A percentile compares a stretch with the other conserved stretches of the same genome.
These are phyloP conservation scores for Yamagishiella unicocca DNA, from an alignment of 139 green algal genomes.

Conservation along the genomic window DNA sequence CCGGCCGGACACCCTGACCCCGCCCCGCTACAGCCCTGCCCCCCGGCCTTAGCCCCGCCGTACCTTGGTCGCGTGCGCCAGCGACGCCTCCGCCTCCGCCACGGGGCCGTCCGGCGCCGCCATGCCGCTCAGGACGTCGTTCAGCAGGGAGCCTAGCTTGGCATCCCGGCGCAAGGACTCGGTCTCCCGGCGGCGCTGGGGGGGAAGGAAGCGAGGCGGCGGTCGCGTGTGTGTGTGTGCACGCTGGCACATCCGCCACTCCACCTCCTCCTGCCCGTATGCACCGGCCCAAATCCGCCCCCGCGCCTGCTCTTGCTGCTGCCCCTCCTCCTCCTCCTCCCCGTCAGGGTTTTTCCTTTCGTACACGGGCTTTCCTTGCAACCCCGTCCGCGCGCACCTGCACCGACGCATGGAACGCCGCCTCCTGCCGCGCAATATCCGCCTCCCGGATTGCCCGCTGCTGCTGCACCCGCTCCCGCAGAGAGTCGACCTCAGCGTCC, in stretches of 20 bases:
- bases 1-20: no score
- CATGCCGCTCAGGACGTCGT: constrained; percentile 19
- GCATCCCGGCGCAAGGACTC: not conserved
- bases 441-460: constrained; percentile 36
- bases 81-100: constrained; percentile 9
- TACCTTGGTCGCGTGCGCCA: constrained; percentile 30
- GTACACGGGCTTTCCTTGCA: no score
- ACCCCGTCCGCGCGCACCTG: no score
- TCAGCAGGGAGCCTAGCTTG: constrained; percentile 4
- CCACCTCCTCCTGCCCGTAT: not conserved
- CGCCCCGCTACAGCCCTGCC: not conserved
- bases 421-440: constrained; percentile 18
- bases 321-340: no score
- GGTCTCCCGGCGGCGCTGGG: not conserved
- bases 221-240: not conserved
- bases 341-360: no score
- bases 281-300: no score
- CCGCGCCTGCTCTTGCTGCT: no score
- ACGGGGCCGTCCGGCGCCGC: not conserved
- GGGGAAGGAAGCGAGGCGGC: not conserved
- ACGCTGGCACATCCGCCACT: not conserved
- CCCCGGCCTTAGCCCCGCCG: not conserved
- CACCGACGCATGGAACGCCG: not conserved
- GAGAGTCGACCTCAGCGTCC: not conserved
- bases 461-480: constrained; percentile 18